Base-by-base conservation (phyloP, 1,139 yeast genomes). In the Pichia sp. region DNA sequence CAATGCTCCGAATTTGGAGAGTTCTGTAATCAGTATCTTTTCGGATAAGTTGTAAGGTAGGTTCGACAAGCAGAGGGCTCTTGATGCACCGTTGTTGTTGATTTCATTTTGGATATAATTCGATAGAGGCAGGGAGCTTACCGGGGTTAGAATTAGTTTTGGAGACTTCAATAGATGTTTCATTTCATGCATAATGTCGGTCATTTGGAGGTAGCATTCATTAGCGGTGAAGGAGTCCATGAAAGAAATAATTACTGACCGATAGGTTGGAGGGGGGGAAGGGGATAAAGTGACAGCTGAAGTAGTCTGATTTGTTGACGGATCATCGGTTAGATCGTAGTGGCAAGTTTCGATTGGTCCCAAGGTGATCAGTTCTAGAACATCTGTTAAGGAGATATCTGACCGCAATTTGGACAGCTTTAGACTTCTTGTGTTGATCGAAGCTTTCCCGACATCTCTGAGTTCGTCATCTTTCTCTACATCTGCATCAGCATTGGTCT, bases 1-100 rank as follows among this genome's bases (percentile, higher is more conserved):
- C 60, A 92, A 85, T 52, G 83, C 83, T 43, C 98, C 98, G 71
- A 83, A 89, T 53, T 79, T 81, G 30, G 80, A 73, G 60, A 92
- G 77, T 67, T 87, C 96, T 20, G 78, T 76, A 45, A 81, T 71
- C 59, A 92, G 75, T 31, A 30, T 9, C 16, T 57, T 69, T 56
- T 48, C 87, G 24, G 87, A 75, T 51, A 86, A 75, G 48, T 75
- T 74, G 55, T 76, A 75, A 50, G 81, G 82, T 54, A 91, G 74
- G 63, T 83, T 83, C 29, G 96, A 95, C 59, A 93, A 76, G 67
- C 87, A 91, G 20, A 93, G 95, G 64, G 89, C 88, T 72, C 98
- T 80, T 6, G 97, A 88, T 9, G 98, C 98, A 42, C 92, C 91
- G 62, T 90, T 92, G 61, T 87, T 82, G 62, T 85, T 85, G 50